Evolutionary conservation across 805 yeast genomes (phyloP), one percentile per base, ranked within the genome.

Genomic region (Yarrowia deformans): DNA sequence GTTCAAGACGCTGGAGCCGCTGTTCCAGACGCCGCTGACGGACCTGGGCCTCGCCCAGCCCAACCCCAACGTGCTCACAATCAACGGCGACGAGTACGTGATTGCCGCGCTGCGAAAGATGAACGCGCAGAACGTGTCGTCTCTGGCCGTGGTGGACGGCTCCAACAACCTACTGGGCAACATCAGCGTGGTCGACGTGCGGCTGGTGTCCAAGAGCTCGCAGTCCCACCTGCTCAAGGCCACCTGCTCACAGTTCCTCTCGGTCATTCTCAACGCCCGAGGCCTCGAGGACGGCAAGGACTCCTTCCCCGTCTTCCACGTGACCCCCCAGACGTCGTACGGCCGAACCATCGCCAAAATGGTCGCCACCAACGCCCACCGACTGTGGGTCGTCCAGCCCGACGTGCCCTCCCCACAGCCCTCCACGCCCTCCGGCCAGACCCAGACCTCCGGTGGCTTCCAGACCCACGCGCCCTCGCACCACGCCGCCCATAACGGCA

Each of bases 201-300:
- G 90, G 75, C 88, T 91, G 72, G 93, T 94, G 42, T 89, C 97
- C 14, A 87, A 90, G 72, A 88, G 96, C 45, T 90, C 97, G 35
- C 93, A 93, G 77, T 90, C 96, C 14, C 93, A 90, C 70, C 82
- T 91, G 72, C 83, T 94, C 70, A 89, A 89, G 75, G 89, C 90
- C 77, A 84, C 95, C 8, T 95, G 97, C 79, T 83, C 92, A 74
- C 95, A 90, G 79, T 94, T 94, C 77, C 87, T 94, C 70, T 87
- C 96, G 14, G 89, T 93, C 71, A 93, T 93, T 71, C 84, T 95
- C 72, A 89, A 90, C 72, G 88, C 89, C 69, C 88, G 97, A 76
- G 99, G 99, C 23, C 83, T 94, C 40, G 96, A 90, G 75, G 93
- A 93, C 76, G 97, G 97, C 67, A 93, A 93, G 79, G 99, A 94